Evolutionary conservation across 148 eudicot species (phyloP), one percentile per base, ranked within the genome.

Genomic region (Spergularia marina): DNA sequence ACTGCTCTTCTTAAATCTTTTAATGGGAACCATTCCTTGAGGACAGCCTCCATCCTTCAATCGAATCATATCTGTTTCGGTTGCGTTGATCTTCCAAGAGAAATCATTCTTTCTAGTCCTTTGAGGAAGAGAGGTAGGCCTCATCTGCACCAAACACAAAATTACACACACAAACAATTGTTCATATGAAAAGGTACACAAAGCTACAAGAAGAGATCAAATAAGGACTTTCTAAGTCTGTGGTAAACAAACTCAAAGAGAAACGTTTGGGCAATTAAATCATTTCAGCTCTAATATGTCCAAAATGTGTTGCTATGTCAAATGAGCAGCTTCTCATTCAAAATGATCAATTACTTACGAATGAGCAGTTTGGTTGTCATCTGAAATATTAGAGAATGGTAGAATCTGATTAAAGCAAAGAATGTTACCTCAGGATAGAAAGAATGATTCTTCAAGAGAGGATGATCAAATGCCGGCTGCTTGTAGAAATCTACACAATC

Each of bases 401-500:
- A 74, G 8, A 44, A 6, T 44, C 49, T 44, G 49, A 44, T 44
- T 2, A 44, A 44, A 4, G 8, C 49, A 25, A n/a, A 68, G 58
- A 5, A 41, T 20, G 56, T 7, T 62, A 79, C 68, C 82, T 68
- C 21, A 10, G 77, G 81, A 64, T 65, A 49, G 23, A 71, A 78
- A 23, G 76, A 16, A 39, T 78, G 72, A 16, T 78, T 78, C 47
- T 17, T 65, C 20, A 78, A 58, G 36, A 73, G 41, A 47, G 81
- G 81, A 18, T 78, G 73, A 18, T n/a, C 62, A 10, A 78, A 73
- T 47, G 73, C 52, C 2, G 77, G 82, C 25, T 79, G 82, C 70
- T 69, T 49, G 70, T 79, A 79, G 41, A 74, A 74, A 54, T 79
- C 82, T 4, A 74, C 47, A 40, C 78, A 69, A n/a, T 74, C 74